phyloP scores from a whole-genome alignment of 2,329 filamentous ascomycete genomes.

The Graphilbum sp. region DNA sequence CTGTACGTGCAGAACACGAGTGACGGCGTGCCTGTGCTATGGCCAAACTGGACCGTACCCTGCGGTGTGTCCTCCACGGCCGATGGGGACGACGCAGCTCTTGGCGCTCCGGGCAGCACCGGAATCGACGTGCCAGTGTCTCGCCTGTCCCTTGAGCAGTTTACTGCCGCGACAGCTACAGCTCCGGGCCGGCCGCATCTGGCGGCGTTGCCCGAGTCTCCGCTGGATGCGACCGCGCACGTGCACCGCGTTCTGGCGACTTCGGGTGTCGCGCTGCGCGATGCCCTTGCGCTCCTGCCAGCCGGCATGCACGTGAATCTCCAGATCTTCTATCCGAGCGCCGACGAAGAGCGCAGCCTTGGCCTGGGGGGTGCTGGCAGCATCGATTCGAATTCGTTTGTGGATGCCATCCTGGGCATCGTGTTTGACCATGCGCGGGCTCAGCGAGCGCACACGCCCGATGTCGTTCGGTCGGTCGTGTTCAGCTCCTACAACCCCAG shows the following conservation, averaged over 20 bases:
- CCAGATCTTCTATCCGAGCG: conserved; percentile 75
- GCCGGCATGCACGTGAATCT: conserved; percentile 74
- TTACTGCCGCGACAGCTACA: conserved; percentile 34
- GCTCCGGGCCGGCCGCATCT: conserved; percentile 27
- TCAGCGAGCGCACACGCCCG: conserved; percentile 46
- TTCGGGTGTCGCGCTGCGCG: conserved; percentile 63
- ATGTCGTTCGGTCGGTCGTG: conserved; percentile 70
- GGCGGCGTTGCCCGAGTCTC: conserved; percentile 25
- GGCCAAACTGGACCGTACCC: conserved; percentile 70
- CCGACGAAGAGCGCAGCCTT: conserved; percentile 52
- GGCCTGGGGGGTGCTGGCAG: conserved; percentile 48
- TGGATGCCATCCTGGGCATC: conserved; percentile 65
- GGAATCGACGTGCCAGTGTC: conserved; percentile 64
- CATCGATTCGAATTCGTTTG: conserved; percentile 71
- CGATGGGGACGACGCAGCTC: no score
- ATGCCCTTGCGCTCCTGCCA: conserved; percentile 61
- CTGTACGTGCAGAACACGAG: conserved; percentile 84
- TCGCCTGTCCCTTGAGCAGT: conserved; percentile 60
- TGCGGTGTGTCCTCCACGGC: not conserved
- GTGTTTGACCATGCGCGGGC: conserved; percentile 83
- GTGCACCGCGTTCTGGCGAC: conserved; percentile 57
- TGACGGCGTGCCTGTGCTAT: conserved; percentile 74
- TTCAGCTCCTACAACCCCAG: conserved; percentile 87
- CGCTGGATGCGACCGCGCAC: conserved; percentile 39
- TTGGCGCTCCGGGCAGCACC: not conserved